Percentiles rank a stretch among this genome's conserved stretches.
Evolutionary conservation across 345 rosid species (phyloP).

Genomic region (Brassica napus): DNA sequence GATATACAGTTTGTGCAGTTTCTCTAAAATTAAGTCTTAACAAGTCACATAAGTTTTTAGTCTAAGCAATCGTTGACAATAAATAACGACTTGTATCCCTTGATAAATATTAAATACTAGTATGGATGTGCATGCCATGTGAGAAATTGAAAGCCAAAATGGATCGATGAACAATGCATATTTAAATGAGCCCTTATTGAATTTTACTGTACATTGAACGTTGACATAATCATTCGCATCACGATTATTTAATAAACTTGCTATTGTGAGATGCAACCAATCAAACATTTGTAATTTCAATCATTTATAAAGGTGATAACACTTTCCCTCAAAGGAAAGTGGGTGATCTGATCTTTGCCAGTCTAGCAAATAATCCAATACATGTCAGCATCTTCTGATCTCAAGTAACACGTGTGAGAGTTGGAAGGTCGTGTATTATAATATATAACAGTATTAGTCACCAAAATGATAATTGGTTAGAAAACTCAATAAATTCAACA

Average conservation of each 20-base stretch:
- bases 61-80: conserved; percentile 5
- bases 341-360: conserved; percentile 26
- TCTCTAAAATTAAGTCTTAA: background rate
- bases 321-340: conserved; percentile 28
- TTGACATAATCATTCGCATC: conserved; percentile 1
- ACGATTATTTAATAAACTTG: background rate
- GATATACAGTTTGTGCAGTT: background rate
- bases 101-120: background rate
- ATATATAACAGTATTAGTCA: background rate
- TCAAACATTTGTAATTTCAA: background rate
- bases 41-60: background rate
- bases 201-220: background rate
- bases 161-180: background rate
- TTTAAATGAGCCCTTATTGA: background rate
- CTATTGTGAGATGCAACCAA: background rate
- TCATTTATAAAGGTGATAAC: background rate
- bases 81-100: background rate
- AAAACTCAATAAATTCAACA: background rate
- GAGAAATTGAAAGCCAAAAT: background rate
- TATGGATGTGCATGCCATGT: background rate
- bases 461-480: conserved; percentile 5
- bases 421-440: conserved; percentile 15
- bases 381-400: conserved; percentile 25
- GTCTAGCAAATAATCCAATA: conserved; percentile 9
- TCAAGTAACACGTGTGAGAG: conserved; percentile 14